A percentile compares a stretch with the other conserved stretches of the same genome.
These are phyloP conservation scores for Colletotrichum sojae DNA, from an alignment of 2,329 filamentous ascomycete species.

Conservation along the genomic window DNA sequence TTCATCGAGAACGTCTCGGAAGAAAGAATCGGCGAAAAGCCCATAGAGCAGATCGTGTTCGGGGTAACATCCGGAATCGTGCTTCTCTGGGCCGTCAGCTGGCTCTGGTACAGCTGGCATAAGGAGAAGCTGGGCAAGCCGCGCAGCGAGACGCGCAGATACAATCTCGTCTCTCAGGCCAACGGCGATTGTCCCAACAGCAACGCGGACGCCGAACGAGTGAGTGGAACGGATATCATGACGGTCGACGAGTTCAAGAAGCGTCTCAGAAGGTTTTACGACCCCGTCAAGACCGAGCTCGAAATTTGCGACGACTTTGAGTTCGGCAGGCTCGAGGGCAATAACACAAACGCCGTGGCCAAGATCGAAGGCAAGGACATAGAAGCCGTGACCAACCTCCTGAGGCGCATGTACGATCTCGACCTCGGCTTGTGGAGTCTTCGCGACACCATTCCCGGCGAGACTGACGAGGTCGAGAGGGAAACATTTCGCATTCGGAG, in stretches of 20 bases:
- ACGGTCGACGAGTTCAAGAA: neutral
- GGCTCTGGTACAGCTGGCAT: constrained; percentile 3
- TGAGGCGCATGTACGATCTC: constrained; percentile 9
- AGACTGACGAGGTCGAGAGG: neutral
- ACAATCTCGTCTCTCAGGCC: too few species aligned
- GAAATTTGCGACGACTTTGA: constrained; percentile 50
- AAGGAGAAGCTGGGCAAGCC: neutral
- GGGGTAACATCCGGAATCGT: constrained; percentile 15
- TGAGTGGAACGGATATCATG: neutral
- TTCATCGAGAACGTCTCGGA: constrained; percentile 18
- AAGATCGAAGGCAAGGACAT: constrained; percentile 60
- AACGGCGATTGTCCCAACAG: neutral
- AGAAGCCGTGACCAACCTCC: constrained; percentile 52
- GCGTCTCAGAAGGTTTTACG: constrained; percentile 4
- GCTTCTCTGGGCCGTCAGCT: constrained; percentile 4
- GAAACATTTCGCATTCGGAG: neutral
- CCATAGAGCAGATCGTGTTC: constrained; percentile 19
- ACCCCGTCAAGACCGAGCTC: neutral
- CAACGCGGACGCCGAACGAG: neutral
- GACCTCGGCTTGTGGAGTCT: constrained; percentile 5
- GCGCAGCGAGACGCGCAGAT: neutral
- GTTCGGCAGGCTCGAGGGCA: constrained; percentile 51
- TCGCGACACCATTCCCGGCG: neutral
- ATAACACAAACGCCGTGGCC: constrained; percentile 56
- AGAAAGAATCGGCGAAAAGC: neutral